Percentiles rank a stretch among this genome's conserved stretches.
These are phyloP conservation scores for Macrolepiota dolichaula DNA, from an alignment of 768 basidiomycete genomes.

Conservation along the genomic window DNA sequence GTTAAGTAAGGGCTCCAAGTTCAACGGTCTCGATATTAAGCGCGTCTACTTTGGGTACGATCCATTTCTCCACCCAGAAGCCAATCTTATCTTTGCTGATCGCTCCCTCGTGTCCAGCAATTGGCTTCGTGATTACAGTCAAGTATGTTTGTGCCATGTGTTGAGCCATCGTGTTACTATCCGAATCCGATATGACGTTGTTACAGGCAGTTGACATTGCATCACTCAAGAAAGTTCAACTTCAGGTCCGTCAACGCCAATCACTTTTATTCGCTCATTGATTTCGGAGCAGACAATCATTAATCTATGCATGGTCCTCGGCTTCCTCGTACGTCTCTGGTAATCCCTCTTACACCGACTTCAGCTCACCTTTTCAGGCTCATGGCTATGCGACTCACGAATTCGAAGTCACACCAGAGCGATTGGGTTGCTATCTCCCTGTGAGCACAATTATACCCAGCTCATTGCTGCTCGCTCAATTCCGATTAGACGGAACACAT, in stretches of 20 bases:
- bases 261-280: background rate
- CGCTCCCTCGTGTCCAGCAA: conserved; percentile 41
- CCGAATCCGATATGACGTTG: background rate
- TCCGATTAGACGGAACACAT: conserved; percentile 73
- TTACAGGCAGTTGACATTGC: conserved; percentile 77
- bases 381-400: conserved; percentile 80
- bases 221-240: conserved; percentile 65
- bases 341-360: background rate
- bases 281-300: conserved; percentile 64
- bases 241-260: conserved; percentile 46
- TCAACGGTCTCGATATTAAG: conserved; percentile 78
- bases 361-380: conserved; percentile 38
- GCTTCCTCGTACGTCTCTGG: conserved; percentile 66
- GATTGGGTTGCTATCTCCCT: conserved; percentile 83
- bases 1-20: conserved; percentile 66
- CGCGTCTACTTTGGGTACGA: conserved; percentile 77
- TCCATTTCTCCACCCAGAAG: background rate
- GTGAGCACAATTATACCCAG: conserved; percentile 32
- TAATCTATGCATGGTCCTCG: conserved; percentile 86
- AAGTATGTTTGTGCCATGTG: conserved; percentile 32
- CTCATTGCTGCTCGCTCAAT: background rate
- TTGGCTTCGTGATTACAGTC: conserved; percentile 88
- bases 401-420: conserved; percentile 82
- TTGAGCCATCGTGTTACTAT: background rate
- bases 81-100: background rate